Percentiles rank a stretch among this genome's conserved stretches.
Conservation (phyloP, 1,284 basidiomycete genomes). For the Ganoderma sinense region DNA sequence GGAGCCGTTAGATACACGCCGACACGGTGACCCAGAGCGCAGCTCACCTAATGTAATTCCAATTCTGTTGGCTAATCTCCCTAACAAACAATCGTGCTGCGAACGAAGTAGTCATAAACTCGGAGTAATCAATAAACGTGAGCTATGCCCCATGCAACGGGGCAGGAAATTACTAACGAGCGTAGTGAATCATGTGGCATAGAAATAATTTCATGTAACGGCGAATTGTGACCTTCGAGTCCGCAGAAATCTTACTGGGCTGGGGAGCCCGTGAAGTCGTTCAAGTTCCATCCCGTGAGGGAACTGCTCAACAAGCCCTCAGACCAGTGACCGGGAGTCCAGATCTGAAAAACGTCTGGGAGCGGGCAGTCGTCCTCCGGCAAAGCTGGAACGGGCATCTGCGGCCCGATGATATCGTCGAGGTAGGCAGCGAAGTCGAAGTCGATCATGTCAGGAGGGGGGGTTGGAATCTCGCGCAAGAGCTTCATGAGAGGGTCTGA, state of each 20-base stretch:
- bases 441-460: background rate
- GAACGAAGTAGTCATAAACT: background rate
- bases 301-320: background rate
- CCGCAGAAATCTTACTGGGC: background rate
- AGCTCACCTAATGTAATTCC: slow-evolving; percentile 1
- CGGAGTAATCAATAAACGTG: too few relatives aligned
- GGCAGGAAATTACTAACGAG: too few relatives aligned
- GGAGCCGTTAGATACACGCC: background rate
- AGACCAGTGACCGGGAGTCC: background rate
- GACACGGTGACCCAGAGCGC: background rate
- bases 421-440: background rate
- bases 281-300: background rate
- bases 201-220: background rate
- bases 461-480: background rate
- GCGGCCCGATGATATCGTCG: background rate
- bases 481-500: background rate
- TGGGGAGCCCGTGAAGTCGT: background rate
- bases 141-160: too few relatives aligned
- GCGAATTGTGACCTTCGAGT: background rate
- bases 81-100: background rate
- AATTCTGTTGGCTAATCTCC: background rate
- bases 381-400: background rate
- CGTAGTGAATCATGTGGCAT: background rate
- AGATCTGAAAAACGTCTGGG: background rate
- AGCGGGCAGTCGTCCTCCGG: background rate